Base-by-base conservation (phyloP, 441 rosid genomes). In the Gossypium trilobum region DNA sequence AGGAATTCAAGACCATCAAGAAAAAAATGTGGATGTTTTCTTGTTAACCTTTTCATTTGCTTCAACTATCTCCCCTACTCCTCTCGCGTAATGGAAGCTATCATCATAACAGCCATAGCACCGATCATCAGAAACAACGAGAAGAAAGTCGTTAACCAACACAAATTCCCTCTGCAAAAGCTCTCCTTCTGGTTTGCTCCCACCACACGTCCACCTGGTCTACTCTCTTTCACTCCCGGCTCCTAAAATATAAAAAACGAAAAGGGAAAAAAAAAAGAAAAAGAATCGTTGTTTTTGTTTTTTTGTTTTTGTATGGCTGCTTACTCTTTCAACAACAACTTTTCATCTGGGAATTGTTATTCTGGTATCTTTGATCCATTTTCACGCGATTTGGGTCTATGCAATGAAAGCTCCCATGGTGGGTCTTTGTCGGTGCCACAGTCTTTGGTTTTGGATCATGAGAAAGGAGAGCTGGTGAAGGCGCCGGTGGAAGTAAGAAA, bases 111-210 rank as follows among this genome's bases (percentile, higher is more conserved):
- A 62, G 68, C 59, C 64, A 55, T 72, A 71, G 46, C 60, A 64
- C 55, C 7, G 64, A 36, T 63, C 67, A 82, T 36, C 75, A 72
- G 57, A 6, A 16, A 16, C 70, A 31, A n/a, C 16, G 20, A 56
- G 2, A n/a, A 48, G 68, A 73, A 75, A 70, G 69, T 83, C 70
- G 75, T 79, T 42, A 79, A 78, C 72, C 79, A 78, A 5, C 86
- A 63, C 39, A 83, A 79, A 58, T 84, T 87, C 79, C 81, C 85
- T 46, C 82, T 81, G 29, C 84, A 83, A 69, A 80, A 77, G 71
- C 85, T 88, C 29, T 85, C 93, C 51, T 85, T 80, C 76, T 83
- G 91, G 88, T 88, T 87, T 55, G 88, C 87, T 46, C 91, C 86
- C 46, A 75, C 88, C 19, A 84, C 85, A 69, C 87, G 87, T 52